Evolutionary conservation across 768 basidiomycete species (phyloP).

Genomic region (Crassisporium funariophilum): DNA sequence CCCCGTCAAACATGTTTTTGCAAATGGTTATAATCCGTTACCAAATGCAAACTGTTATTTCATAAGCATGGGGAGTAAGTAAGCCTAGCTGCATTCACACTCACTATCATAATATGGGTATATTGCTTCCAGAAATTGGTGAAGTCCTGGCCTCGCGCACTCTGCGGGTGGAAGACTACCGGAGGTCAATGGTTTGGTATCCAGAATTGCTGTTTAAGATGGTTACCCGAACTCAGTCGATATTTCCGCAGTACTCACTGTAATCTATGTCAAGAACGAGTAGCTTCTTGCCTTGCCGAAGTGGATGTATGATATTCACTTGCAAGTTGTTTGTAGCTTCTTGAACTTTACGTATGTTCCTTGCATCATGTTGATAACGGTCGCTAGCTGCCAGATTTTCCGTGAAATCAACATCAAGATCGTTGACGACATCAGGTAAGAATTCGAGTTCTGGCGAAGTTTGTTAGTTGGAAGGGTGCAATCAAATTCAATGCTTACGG

Average conservation of each 20-base stretch:
- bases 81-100: slow-evolving; percentile 11
- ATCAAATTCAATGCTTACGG: slow-evolving; percentile 43
- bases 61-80: background rate
- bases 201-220: slow-evolving; percentile 63
- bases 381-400: slow-evolving; percentile 57
- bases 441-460: slow-evolving; percentile 53
- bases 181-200: slow-evolving; percentile 83
- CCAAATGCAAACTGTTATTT: slow-evolving; percentile 73
- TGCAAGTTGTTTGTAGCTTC: slow-evolving; percentile 68
- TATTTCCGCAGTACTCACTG: slow-evolving; percentile 46
- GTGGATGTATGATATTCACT: slow-evolving; percentile 72
- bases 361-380: slow-evolving; percentile 71
- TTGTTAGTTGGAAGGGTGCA: background rate
- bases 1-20: too few relatives aligned
- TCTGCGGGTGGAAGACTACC: slow-evolving; percentile 78
- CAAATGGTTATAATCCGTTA: slow-evolving; percentile 28
- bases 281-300: slow-evolving; percentile 76
- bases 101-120: slow-evolving; percentile 82
- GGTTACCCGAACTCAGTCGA: slow-evolving; percentile 7
- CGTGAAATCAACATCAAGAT: slow-evolving; percentile 80
- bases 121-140: slow-evolving; percentile 79
- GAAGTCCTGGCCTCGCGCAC: slow-evolving; percentile 82
- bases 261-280: slow-evolving; percentile 90
- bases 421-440: slow-evolving; percentile 74
- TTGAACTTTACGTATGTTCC: slow-evolving; percentile 80